These are phyloP conservation scores for Eimeria tenella DNA, from an alignment of 169 alveolate genomes.

Conservation along the genomic window DNA sequence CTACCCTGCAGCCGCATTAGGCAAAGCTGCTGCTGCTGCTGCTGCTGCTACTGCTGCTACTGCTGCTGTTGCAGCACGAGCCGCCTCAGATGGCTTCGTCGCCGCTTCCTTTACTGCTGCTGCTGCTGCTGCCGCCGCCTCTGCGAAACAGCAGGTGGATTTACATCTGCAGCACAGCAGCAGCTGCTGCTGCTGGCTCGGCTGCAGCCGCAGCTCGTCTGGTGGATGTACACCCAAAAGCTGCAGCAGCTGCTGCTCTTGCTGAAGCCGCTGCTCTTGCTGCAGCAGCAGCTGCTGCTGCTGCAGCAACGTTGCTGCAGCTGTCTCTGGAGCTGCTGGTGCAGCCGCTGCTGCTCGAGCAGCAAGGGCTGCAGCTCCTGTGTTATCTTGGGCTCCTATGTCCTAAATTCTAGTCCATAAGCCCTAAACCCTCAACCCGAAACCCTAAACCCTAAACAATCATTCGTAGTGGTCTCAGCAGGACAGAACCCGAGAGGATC, in stretches of 20 bases:
- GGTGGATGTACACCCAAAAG: background rate
- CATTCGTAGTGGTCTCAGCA: background rate
- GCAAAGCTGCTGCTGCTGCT: conserved; percentile 1
- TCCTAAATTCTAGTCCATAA: background rate
- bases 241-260: conserved; percentile 33
- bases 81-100: background rate
- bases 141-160: background rate
- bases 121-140: conserved; percentile 13
- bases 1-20: background rate
- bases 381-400: no score
- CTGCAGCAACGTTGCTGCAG: background rate
- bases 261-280: background rate
- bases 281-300: conserved; percentile 12
- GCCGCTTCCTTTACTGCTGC: conserved; percentile 2
- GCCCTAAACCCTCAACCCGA: background rate
- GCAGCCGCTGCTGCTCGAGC: background rate
- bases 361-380: no score
- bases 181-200: background rate
- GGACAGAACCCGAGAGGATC: background rate
- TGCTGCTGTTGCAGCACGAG: background rate
- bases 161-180: background rate
- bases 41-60: conserved; percentile 28
- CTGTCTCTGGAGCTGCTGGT: background rate
- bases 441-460: no score
- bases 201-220: background rate